These are phyloP conservation scores for Pichia sp. DNA, from an alignment of 1,139 yeast species.

Conservation along the genomic window DNA sequence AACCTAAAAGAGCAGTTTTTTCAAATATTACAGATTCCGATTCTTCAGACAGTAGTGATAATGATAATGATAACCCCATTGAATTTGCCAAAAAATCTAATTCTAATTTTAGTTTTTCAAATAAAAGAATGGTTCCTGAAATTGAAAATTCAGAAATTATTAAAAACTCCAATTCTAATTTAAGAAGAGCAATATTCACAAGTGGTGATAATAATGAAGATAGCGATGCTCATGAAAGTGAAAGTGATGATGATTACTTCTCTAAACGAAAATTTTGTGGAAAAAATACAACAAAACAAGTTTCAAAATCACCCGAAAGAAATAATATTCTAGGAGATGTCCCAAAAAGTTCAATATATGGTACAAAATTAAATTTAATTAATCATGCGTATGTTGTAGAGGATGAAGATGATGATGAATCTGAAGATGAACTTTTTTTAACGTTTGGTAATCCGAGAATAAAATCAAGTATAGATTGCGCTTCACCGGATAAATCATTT, in stretches of 20 bases:
- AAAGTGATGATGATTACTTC: not conserved
- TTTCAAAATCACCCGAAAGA: not conserved
- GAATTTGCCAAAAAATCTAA: conserved; percentile 13
- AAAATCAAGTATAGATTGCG: not conserved
- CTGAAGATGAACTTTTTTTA: conserved; percentile 13
- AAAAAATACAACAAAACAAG: too few relatives aligned
- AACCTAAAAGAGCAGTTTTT: conserved; percentile 4
- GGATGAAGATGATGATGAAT: conserved; percentile 1
- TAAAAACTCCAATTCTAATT: not conserved
- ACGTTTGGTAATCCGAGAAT: conserved; percentile 14
- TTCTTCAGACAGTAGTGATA: conserved; percentile 6
- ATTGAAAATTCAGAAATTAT: not conserved
- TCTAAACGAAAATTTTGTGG: not conserved
- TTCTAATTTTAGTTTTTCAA: not conserved
- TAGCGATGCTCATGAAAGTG: not conserved
- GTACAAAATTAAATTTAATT: conserved; percentile 14
- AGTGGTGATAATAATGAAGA: conserved; percentile 10
- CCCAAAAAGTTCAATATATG: conserved; percentile 15
- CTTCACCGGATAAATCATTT: conserved; percentile 4
- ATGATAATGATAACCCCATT: conserved; percentile 11
- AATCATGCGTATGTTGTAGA: conserved; percentile 1
- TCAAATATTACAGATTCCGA: conserved; percentile 2
- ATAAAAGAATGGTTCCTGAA: too few relatives aligned
- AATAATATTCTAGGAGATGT: not conserved
- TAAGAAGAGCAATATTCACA: conserved; percentile 9